phyloP scores from a whole-genome alignment of 352 stramenopile species.

The Phytophthora citrophthora region DNA sequence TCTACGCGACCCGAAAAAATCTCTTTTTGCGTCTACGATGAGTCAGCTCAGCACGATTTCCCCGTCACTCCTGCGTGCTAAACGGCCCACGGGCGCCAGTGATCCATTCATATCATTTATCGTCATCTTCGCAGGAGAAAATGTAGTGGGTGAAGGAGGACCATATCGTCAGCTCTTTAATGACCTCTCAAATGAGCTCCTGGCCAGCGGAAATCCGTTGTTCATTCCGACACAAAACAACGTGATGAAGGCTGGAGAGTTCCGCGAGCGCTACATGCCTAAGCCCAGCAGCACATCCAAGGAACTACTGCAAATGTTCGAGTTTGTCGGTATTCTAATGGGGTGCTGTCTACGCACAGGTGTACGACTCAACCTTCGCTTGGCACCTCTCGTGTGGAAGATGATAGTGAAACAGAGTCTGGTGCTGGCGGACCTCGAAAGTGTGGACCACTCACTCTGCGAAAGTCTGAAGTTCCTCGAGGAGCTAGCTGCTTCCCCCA shows the following conservation, averaged over 20 bases:
- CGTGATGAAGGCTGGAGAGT: constrained; percentile 71
- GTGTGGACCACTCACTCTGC: constrained; percentile 63
- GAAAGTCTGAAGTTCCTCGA: constrained; percentile 63
- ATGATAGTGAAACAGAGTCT: constrained; percentile 81
- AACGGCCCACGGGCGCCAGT: constrained; percentile 76
- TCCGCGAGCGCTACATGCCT: constrained; percentile 70
- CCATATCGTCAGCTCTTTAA: constrained; percentile 86
- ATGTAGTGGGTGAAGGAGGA: constrained; percentile 80
- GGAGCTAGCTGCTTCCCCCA: constrained; percentile 18
- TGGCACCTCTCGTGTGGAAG: constrained; percentile 83
- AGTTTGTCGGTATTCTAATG: constrained; percentile 82
- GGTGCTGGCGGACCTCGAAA: constrained; percentile 60
- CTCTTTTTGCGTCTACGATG: constrained; percentile 76
- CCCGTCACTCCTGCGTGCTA: constrained; percentile 58
- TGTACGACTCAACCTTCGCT: constrained; percentile 70
- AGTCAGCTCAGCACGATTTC: constrained; percentile 56
- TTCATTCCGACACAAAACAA: constrained; percentile 84
- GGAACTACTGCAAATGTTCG: constrained; percentile 70
- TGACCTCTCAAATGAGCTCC: constrained; percentile 73
- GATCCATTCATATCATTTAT: constrained; percentile 87
- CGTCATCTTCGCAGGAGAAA: constrained; percentile 77
- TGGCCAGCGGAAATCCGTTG: constrained; percentile 50
- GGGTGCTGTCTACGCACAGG: constrained; percentile 81
- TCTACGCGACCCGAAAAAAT: constrained; percentile 56
- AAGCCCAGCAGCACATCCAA: constrained; percentile 63